A percentile compares a stretch with the other conserved stretches of the same genome.
These are phyloP conservation scores for Lentinula sp. DNA, from an alignment of 768 basidiomycete species.

Conservation along the genomic window DNA sequence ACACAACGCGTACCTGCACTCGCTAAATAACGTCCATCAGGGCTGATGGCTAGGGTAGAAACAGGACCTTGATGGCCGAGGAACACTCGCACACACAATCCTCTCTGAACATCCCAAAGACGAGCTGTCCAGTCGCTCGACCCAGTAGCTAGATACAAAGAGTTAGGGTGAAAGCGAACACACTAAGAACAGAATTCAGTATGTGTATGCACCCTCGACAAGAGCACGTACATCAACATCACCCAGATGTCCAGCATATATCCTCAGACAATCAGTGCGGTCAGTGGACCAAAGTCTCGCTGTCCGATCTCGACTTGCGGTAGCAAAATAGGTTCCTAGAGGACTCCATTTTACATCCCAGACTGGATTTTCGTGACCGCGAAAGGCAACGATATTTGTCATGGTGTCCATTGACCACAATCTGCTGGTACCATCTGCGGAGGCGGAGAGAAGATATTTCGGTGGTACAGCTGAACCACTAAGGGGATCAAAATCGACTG, in stretches of 20 bases:
- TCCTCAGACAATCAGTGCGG: constrained; percentile 73
- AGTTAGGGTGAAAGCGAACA: constrained; percentile 95
- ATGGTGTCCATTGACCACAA: constrained; percentile 96
- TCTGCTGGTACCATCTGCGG: constrained; percentile 86
- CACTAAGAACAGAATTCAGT: constrained; percentile 45
- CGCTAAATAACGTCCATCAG: constrained; percentile 91
- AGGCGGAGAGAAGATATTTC: constrained; percentile 83
- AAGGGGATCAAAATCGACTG: constrained; percentile 88
- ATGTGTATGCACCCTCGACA: background rate
- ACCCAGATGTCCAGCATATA: constrained; percentile 93
- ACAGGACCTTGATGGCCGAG: constrained; percentile 91
- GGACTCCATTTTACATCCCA: constrained; percentile 99
- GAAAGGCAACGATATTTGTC: constrained; percentile 88
- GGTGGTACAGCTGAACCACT: constrained; percentile 84
- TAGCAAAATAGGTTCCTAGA: constrained; percentile 97
- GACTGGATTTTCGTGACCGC: constrained; percentile 94
- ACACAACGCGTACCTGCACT: constrained; percentile 58
- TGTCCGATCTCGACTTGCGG: constrained; percentile 88
- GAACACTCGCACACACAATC: constrained; percentile 90
- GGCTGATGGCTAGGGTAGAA: constrained; percentile 81
- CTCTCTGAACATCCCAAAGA: constrained; percentile 97
- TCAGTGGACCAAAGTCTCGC: constrained; percentile 97
- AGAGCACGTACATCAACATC: constrained; percentile 84
- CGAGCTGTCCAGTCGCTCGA: constrained; percentile 96
- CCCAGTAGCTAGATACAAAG: constrained; percentile 93